phyloP scores from a whole-genome alignment of 2,329 filamentous ascomycete genomes.

The Diaporthe citri region DNA sequence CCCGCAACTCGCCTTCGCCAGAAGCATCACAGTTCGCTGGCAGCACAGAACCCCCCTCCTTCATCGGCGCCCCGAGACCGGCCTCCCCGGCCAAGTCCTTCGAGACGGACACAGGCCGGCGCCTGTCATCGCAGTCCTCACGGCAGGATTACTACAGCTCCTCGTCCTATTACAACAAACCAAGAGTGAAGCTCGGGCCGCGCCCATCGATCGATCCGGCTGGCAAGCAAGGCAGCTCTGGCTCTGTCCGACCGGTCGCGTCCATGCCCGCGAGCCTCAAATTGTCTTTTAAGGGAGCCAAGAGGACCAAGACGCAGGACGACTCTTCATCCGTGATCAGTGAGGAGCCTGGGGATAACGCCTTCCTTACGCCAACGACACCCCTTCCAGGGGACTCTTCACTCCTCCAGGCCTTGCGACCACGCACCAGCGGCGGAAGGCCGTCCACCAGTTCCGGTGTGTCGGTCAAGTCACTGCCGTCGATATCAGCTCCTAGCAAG shows the following conservation, averaged over 20 bases:
- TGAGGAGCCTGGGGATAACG: conserved; percentile 53
- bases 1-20: conserved; percentile 63
- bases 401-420: conserved; percentile 47
- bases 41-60: conserved; percentile 64
- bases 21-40: conserved; percentile 64
- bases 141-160: conserved; percentile 64
- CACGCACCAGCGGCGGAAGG: conserved; percentile 50
- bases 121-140: conserved; percentile 65
- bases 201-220: conserved; percentile 79
- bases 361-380: conserved; percentile 52
- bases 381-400: conserved; percentile 52
- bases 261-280: conserved; percentile 86
- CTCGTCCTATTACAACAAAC: conserved; percentile 66
- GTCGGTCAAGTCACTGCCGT: conserved; percentile 55
- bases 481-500: conserved; percentile 51
- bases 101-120: conserved; percentile 54
- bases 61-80: conserved; percentile 61
- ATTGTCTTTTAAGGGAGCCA: conserved; percentile 70
- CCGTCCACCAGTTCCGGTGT: conserved; percentile 61
- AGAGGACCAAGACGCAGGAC: conserved; percentile 60
- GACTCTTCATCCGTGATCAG: conserved; percentile 49
- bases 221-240: conserved; percentile 71
- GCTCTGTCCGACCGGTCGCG: conserved; percentile 77
- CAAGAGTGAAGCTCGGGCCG: conserved; percentile 90
- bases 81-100: conserved; percentile 59